These are phyloP conservation scores for Cercospora janseana DNA, from an alignment of 2,329 filamentous ascomycete species.

Conservation along the genomic window DNA sequence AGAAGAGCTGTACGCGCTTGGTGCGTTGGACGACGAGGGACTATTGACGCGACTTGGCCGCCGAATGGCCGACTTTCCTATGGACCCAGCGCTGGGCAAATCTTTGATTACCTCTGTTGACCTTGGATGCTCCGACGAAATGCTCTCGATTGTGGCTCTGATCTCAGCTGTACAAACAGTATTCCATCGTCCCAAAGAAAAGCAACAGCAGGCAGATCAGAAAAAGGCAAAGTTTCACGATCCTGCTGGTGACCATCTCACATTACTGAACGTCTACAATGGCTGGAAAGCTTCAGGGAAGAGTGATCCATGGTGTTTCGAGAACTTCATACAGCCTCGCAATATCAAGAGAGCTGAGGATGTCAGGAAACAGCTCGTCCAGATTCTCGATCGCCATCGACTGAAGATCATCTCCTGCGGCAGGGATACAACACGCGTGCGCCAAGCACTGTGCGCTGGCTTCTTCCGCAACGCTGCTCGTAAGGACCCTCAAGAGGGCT, in stretches of 20 bases:
- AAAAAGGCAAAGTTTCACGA: conserved; percentile 99
- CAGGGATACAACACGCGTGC: conserved; percentile 79
- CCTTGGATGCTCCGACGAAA: conserved; percentile 85
- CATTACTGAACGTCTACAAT: conserved; percentile 93
- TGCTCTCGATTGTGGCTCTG: conserved; percentile 93
- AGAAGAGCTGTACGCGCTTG: conserved; percentile 90
- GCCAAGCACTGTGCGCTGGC: conserved; percentile 83
- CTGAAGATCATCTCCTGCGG: conserved; percentile 82
- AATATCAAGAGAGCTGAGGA: conserved; percentile 87
- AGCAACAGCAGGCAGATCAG: conserved; percentile 92
- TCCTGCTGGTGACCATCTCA: conserved; percentile 88
- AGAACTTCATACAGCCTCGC: conserved; percentile 94
- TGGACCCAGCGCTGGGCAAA: conserved; percentile 91
- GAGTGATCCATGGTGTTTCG: conserved; percentile 88
- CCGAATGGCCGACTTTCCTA: conserved; percentile 98
- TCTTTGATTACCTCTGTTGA: conserved; percentile 85
- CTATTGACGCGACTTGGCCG: conserved; percentile 85
- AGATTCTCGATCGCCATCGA: conserved; percentile 90
- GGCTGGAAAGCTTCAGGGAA: conserved; percentile 86
- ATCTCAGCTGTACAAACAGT: conserved; percentile 74
- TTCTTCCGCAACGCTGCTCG: conserved; percentile 95
- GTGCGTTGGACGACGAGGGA: conserved; percentile 91
- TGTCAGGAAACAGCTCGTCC: conserved; percentile 84
- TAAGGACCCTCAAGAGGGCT: conserved; percentile 94
- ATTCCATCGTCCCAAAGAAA: conserved; percentile 96